These are phyloP conservation scores for Chlamydomonas sp. DNA, from an alignment of 139 green algal species.

Conservation along the genomic window DNA sequence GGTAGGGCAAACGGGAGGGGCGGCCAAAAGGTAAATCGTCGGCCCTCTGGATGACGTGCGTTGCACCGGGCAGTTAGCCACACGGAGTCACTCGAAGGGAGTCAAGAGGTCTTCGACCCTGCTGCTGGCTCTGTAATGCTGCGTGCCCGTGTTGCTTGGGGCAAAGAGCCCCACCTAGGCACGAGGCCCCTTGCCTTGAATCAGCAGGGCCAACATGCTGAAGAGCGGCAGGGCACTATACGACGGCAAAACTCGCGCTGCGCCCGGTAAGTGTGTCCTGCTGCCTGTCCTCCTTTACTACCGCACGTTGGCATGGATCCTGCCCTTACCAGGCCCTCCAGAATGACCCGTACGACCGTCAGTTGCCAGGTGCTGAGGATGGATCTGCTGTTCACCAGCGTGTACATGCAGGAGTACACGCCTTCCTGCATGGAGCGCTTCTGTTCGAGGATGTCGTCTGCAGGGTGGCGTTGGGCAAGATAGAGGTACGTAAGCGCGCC, in stretches of 20 bases:
- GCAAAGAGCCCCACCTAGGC: too few species aligned
- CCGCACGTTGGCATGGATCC: neutral
- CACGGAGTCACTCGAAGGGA: too few species aligned
- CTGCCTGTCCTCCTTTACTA: neutral
- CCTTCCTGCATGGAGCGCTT: conserved; percentile 32
- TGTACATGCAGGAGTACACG: conserved; percentile 33
- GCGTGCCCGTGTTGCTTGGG: too few species aligned
- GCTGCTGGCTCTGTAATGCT: too few species aligned
- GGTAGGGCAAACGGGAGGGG: neutral
- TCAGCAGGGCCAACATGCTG: too few species aligned
- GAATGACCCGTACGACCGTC: neutral
- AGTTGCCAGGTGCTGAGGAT: conserved; percentile 1
- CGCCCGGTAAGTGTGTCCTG: neutral
- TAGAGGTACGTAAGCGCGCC: neutral
- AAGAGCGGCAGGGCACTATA: too few species aligned
- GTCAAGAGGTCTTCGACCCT: too few species aligned
- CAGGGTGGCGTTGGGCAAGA: neutral
- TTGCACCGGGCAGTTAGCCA: too few species aligned
- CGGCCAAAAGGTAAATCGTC: neutral
- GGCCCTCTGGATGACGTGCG: neutral
- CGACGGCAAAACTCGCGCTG: neutral
- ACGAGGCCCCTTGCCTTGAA: too few species aligned
- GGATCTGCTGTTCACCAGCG: conserved; percentile 12
- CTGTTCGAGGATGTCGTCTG: conserved; percentile 37
- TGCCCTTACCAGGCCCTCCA: conserved; percentile 4